phyloP scores from a whole-genome alignment of 768 basidiomycete species.

The Xerocomus spinulosus region DNA sequence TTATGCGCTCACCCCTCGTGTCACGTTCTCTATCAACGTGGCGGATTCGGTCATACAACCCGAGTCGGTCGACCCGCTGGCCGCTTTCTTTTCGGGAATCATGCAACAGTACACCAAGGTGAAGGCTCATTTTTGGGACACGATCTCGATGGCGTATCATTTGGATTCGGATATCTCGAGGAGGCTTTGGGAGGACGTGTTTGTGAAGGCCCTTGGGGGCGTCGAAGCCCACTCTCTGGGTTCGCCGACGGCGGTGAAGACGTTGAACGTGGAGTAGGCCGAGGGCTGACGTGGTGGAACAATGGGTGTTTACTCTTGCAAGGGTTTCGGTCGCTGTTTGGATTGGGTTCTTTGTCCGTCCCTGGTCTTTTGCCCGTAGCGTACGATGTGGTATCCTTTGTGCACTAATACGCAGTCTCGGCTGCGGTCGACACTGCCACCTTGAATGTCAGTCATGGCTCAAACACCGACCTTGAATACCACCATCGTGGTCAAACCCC shows the following conservation, averaged over 20 bases:
- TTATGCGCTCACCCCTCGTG: background rate
- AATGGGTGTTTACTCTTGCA: too few species aligned
- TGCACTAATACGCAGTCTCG: too few species aligned
- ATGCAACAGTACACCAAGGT: constrained; percentile 4
- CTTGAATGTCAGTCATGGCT: too few species aligned
- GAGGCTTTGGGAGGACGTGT: constrained; percentile 18
- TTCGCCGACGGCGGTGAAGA: background rate
- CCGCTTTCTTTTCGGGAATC: constrained; percentile 13
- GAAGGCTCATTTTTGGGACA: constrained; percentile 8
- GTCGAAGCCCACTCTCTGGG: background rate
- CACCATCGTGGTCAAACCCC: constrained; percentile 39
- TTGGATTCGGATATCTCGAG: constrained; percentile 12
- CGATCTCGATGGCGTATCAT: constrained; percentile 7
- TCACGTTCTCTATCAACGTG: constrained; percentile 12
- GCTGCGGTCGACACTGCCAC: too few species aligned
- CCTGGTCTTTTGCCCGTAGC: too few species aligned
- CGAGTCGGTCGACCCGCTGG: constrained; percentile 14
- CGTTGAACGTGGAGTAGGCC: too few species aligned
- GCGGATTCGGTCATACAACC: constrained; percentile 15
- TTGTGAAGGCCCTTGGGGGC: constrained; percentile 12
- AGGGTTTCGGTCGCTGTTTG: too few species aligned
- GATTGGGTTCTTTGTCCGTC: too few species aligned
- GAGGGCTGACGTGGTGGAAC: too few species aligned
- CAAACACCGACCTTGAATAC: constrained; percentile 29
- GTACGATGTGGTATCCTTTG: too few species aligned